Evolutionary conservation across 2,329 filamentous ascomycete genomes (phyloP).

Genomic region (Aspergillus vadensis): DNA sequence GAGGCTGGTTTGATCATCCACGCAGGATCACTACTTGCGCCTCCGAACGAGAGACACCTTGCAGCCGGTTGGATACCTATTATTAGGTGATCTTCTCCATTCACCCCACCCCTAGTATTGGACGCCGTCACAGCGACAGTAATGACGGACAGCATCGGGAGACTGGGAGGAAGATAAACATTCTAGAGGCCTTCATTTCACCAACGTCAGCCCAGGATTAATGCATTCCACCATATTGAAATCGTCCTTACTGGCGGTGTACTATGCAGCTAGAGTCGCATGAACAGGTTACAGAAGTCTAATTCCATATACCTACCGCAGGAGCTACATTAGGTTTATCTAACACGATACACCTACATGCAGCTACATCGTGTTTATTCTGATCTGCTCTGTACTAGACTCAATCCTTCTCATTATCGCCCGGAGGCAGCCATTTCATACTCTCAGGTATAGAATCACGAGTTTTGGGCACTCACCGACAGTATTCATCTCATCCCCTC

Average conservation of each 20-base stretch:
- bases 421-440: not conserved
- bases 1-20: not conserved
- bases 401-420: not conserved
- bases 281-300: conserved; percentile 3
- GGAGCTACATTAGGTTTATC: not conserved
- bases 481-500: not conserved
- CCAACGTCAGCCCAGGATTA: not conserved
- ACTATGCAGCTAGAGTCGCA: not conserved
- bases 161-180: not conserved
- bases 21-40: not conserved
- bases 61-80: not conserved
- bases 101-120: conserved; percentile 1
- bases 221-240: not conserved
- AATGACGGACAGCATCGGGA: not conserved
- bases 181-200: not conserved
- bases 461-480: not conserved
- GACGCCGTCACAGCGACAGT: not conserved
- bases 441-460: not conserved
- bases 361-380: conserved; percentile 10
- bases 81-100: conserved; percentile 6
- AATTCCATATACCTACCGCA: not conserved
- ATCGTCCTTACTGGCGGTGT: conserved; percentile 1
- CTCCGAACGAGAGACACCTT: not conserved
- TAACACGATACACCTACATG: not conserved
- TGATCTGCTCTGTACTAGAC: conserved; percentile 2